Evolutionary conservation across 2,329 filamentous ascomycete genomes (phyloP), one percentile per base, ranked within the genome.

Genomic region (Diplodia intermedia): DNA sequence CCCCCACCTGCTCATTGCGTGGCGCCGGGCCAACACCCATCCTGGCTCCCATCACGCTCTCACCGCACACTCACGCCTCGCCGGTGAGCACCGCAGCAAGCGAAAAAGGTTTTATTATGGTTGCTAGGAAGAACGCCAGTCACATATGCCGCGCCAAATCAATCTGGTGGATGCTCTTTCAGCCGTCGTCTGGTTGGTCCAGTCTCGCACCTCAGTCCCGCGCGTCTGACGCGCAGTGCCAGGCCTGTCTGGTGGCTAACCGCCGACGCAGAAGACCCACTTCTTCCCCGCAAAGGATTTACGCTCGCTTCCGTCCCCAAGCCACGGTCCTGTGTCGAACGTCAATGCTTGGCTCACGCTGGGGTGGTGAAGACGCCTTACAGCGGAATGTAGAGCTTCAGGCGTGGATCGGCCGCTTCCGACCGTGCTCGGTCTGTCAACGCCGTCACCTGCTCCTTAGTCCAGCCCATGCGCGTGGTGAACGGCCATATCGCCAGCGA

Each of bases 401-500:
- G 47, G 9, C 70, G 75, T 14, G 70, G 55, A 62, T 78, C 72
- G 49, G 69, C 71, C 4, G 77, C 68, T 70, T 80, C 78, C 4
- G 36, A 53, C 26, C 75, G 73, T 29, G 77, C 74, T 15, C 72
- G 73, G 15, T 67, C 62, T 18, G 75, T 78, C 49, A 80, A 72
- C 20, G 70, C 67, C 9, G 72, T 70, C 15, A 77, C 77, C 60
- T 76, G 70, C 18, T 74, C 74, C 31, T 69, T 71, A 29, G 74
- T 74, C 76, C 73, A 77, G 14, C 74, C 75, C 38, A 78, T 72
- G 49, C 71, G 69, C 43, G 75, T 71, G 9, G 75, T 79, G 43
- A 80, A 76, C 1, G 77, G 76, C 77, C 77, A 80, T 14, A 79
- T 70, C 9, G 77, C 75, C 15, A 77, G 73, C 12, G 78, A 79